Evolutionary conservation across 2,329 filamentous ascomycete genomes (phyloP).

Genomic region (Beauveria sp.): DNA sequence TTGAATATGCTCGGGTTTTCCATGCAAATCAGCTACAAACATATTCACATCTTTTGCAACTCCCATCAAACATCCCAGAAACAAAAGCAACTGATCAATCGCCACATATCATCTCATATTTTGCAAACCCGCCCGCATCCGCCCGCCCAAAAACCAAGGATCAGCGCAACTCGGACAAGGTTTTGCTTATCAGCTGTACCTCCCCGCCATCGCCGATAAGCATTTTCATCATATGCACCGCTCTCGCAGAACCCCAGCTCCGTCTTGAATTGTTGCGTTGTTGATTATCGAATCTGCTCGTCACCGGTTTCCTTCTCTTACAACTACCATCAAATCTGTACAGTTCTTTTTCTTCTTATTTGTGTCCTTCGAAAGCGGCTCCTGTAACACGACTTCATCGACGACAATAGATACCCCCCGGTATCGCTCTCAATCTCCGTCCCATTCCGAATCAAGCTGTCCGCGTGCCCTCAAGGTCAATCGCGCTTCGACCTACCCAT

Average conservation of each 20-base stretch:
- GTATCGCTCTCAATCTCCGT: constrained; percentile 5
- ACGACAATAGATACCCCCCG: not conserved
- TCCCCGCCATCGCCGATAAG: constrained; percentile 11
- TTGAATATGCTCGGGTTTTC: not conserved
- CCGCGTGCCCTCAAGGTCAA: constrained; percentile 5
- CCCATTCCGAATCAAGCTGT: constrained; percentile 3
- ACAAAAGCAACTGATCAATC: not conserved
- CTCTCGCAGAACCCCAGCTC: not conserved
- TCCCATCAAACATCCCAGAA: not conserved
- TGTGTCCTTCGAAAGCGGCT: not conserved
- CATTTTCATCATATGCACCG: not conserved
- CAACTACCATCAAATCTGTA: not conserved
- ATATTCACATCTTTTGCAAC: not conserved
- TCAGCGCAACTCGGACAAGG: not conserved
- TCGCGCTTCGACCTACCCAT: not conserved
- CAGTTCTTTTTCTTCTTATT: not conserved
- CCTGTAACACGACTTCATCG: not conserved
- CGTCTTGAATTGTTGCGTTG: not conserved
- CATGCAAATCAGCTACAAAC: not conserved
- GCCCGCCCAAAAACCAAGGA: not conserved
- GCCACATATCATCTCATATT: no score
- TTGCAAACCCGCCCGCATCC: not conserved
- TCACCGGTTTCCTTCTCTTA: not conserved
- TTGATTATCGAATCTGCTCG: not conserved
- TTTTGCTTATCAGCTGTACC: constrained; percentile 7